These are phyloP conservation scores for Chondrus crispus DNA, from an alignment of 23 red algal genomes.

Conservation along the genomic window DNA sequence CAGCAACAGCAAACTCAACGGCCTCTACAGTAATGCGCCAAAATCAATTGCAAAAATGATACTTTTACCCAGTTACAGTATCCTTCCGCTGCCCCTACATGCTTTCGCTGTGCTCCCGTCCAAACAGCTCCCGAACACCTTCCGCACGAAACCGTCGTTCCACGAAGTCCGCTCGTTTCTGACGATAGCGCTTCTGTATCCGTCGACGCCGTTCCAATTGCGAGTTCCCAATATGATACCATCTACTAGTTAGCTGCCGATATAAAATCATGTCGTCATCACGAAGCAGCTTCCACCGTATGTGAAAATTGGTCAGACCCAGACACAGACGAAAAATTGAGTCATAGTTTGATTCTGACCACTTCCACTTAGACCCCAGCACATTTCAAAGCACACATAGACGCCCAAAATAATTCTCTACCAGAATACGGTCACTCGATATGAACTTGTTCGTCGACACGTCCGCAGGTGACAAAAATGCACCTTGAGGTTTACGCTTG, in stretches of 20 bases:
- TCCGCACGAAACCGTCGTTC: background rate
- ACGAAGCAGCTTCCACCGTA: background rate
- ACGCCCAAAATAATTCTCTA: conserved; percentile 8
- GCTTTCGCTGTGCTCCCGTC: too few relatives aligned
- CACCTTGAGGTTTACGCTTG: background rate
- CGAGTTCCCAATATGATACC: background rate
- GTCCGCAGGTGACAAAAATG: background rate
- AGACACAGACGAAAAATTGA: background rate
- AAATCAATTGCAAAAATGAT: too few relatives aligned
- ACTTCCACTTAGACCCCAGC: background rate
- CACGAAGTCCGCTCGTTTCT: background rate
- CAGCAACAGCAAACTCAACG: too few relatives aligned
- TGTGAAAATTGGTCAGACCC: conserved; percentile 9
- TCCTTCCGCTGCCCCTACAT: too few relatives aligned
- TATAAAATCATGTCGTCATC: background rate
- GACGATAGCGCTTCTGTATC: background rate
- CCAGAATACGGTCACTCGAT: background rate
- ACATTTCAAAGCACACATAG: background rate
- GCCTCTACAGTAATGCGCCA: too few relatives aligned
- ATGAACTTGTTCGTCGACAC: background rate
- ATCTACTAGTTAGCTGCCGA: background rate
- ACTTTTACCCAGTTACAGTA: too few relatives aligned
- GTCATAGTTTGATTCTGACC: background rate
- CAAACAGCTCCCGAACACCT: too few relatives aligned
- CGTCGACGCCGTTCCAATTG: background rate